These are phyloP conservation scores for Colletotrichum camelliae DNA, from an alignment of 2,329 filamentous ascomycete species.

Conservation along the genomic window DNA sequence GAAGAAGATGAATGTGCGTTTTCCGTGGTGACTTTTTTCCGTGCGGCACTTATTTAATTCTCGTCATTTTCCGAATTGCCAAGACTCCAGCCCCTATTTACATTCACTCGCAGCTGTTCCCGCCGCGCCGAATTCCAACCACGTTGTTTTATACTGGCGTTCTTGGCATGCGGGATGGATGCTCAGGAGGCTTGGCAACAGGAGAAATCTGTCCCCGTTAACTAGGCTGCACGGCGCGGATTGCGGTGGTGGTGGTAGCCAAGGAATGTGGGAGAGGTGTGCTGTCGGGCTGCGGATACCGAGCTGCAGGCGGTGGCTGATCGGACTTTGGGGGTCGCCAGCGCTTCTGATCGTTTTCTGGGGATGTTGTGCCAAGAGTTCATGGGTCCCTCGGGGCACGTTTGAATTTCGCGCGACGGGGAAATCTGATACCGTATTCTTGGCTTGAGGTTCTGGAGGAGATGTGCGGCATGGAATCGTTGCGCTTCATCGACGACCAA, in stretches of 20 bases:
- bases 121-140: not conserved
- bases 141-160: not conserved
- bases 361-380: not conserved
- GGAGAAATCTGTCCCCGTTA: not conserved
- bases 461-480: not conserved
- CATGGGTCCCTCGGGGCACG: not conserved
- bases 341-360: not conserved
- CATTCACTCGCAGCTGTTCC: not conserved
- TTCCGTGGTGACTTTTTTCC: not conserved
- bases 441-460: not conserved
- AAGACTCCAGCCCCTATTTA: not conserved
- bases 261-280: not conserved
- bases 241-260: not conserved
- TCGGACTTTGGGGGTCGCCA: not conserved
- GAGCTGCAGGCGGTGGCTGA: constrained; percentile 3
- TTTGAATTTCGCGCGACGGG: not conserved
- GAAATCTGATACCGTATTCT: not conserved
- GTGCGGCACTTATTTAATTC: not conserved
- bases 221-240: not conserved
- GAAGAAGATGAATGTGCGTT: not conserved
- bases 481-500: not conserved
- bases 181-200: not conserved
- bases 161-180: constrained; percentile 1
- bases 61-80: not conserved
- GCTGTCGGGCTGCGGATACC: not conserved